Percentiles rank a stretch among this genome's conserved stretches.
Conservation (phyloP, 345 rosid genomes). For the Turnera subulata region DNA sequence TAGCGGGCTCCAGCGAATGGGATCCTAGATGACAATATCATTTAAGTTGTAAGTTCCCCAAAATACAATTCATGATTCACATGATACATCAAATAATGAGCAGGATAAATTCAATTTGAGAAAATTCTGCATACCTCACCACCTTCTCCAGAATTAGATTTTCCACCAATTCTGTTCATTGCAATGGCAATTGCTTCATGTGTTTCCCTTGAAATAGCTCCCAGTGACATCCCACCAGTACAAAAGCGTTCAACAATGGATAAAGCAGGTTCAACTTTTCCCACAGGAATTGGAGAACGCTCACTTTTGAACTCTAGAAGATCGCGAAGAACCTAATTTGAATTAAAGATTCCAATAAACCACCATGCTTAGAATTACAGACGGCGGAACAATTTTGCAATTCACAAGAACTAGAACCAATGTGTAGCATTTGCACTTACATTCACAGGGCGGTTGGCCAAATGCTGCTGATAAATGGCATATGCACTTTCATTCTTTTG, state of each 20-base stretch:
- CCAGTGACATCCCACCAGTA: conserved; percentile 99
- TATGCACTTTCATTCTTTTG: conserved; percentile 91
- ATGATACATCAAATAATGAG: neutral
- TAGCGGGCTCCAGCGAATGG: conserved; percentile 96
- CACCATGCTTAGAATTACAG: conserved; percentile 1
- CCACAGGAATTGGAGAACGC: conserved; percentile 79
- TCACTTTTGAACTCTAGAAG: conserved; percentile 95
- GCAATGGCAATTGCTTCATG: conserved; percentile 99
- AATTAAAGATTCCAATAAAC: conserved; percentile 14
- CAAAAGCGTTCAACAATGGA: conserved; percentile 90
- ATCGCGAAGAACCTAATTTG: conserved; percentile 88
- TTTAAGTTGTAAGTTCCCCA: neutral
- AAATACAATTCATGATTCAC: neutral
- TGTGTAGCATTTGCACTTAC: conserved; percentile 46
- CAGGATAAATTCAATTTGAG: conserved; percentile 4
- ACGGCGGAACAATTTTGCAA: neutral
- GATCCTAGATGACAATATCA: conserved; percentile 53
- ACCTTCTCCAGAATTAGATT: conserved; percentile 98
- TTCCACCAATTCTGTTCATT: conserved; percentile 95
- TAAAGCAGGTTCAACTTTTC: conserved; percentile 87
- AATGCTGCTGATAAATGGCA: conserved; percentile 93
- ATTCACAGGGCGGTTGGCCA: conserved; percentile 91
- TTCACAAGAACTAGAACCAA: too few species aligned
- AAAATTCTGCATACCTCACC: conserved; percentile 66
- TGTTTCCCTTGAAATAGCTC: conserved; percentile 99